Base-by-base conservation (phyloP, 495 filamentous ascomycete species). In the Xanthoparmelia taractica region DNA sequence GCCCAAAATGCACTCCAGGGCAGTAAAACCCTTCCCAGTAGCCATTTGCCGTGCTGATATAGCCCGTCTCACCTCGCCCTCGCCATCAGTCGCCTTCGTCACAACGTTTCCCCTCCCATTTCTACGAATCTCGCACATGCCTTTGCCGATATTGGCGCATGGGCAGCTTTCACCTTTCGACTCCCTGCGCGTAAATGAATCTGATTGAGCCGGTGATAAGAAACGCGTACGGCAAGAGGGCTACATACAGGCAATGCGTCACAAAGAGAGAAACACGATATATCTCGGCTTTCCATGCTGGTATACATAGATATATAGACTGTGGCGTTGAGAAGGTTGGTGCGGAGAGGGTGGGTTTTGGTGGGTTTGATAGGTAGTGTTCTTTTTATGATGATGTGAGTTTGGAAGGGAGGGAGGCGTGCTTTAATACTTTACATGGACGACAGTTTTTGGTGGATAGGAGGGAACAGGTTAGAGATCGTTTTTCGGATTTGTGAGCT, bases 151-250 rank as follows among this genome's bases (percentile, higher is more conserved):
- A 79, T 88, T 6, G 86, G 86, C 34, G 86, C 85, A 3, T 86
- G 85, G 15, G 77, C 88, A 79, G 76, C 15, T 80, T 88, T 43
- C 80, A 80, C 0, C 79, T n/a, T n/a, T 84, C 40, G 87, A 87
- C 68, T 77, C 84, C 10, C 73, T 79, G 8, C 72, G 76, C 2
- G 84, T 84, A 1, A n/a, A 84, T 88, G 79, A 67, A 69, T 8
- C 45, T 80, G 8, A 78, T 85, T 57, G 76, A 82, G 38, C 74
- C 76, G 12, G 68, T 72, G 2, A 77, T 86, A 54, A 65, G 75
- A 58, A 71, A 73, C 10, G 78, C 72, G 2, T 80, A 73, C 70
- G 68, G 65, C 23, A 72, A 67, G 66, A 75, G 70, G 36, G 71
- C 65, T 58, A 76, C 77, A 2, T 58, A 76, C 77, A 2, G 68